Percentiles rank a stretch among this genome's conserved stretches.
phyloP scores from a whole-genome alignment of 352 stramenopile species.

The Nothophytophthora sp. region DNA sequence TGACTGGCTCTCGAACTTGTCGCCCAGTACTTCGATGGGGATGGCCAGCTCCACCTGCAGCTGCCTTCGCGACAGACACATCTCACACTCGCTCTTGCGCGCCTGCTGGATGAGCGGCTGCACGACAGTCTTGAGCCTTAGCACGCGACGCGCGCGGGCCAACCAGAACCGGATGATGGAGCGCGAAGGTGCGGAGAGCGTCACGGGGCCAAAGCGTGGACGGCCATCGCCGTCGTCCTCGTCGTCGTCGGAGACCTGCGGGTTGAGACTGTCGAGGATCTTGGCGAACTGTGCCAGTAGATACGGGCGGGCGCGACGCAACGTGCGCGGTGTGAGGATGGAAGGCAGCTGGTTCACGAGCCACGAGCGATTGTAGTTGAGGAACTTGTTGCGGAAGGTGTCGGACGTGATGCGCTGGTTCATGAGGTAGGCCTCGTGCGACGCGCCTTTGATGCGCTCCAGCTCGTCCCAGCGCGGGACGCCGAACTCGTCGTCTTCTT shows the following conservation, averaged over 20 bases:
- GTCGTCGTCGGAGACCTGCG: constrained; percentile 93
- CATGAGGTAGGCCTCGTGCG: constrained; percentile 96
- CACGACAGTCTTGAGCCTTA: constrained; percentile 87
- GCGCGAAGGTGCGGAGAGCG: constrained; percentile 88
- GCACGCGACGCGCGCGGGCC: constrained; percentile 73
- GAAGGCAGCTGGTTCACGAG: constrained; percentile 95
- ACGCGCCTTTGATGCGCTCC: constrained; percentile 92
- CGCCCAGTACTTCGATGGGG: constrained; percentile 91
- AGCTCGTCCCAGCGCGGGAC: constrained; percentile 92
- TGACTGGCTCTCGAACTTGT: constrained; percentile 91
- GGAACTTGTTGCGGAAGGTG: constrained; percentile 98
- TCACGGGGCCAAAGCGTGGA: constrained; percentile 89
- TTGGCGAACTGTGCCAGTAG: constrained; percentile 96
- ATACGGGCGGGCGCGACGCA: constrained; percentile 91
- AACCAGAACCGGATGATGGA: constrained; percentile 95
- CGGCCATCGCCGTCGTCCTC: constrained; percentile 86
- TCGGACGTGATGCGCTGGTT: constrained; percentile 97
- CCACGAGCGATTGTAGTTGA: constrained; percentile 98
- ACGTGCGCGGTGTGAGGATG: constrained; percentile 94
- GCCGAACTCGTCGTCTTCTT: constrained; percentile 93
- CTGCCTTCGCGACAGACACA: constrained; percentile 93
- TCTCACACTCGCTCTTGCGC: constrained; percentile 93
- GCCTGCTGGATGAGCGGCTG: constrained; percentile 92
- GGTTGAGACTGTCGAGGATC: constrained; percentile 95
- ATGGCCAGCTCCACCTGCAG: constrained; percentile 95